Evolutionary conservation across 345 rosid genomes (phyloP), one percentile per base, ranked within the genome.

Genomic region (Sonneratia caseolaris): DNA sequence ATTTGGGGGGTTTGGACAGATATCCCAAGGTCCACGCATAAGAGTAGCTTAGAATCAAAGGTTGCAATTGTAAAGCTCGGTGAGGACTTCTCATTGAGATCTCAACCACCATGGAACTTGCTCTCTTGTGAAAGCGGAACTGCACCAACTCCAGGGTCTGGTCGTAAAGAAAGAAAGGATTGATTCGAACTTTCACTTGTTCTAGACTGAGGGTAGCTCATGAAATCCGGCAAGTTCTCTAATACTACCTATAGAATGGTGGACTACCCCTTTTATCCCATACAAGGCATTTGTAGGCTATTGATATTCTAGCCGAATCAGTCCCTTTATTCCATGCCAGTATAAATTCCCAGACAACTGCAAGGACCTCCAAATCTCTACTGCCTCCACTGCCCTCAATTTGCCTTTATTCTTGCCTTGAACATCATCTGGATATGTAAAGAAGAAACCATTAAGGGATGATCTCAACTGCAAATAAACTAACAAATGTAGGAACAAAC

Each of bases 11-110:
- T 18, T 18, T 53, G n/a, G 59, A 53, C 22, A 18, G 59, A 53
- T 19, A 53, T 53, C 59, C 18, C 5, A 18, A 4, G 22, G 21
- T 24, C 64, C 7, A 24, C 64, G 64, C 64, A 59, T 59, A n/a
- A 10, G 64, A 24, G 64, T 59, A 59, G 64, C 64, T 59, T 59
- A 59, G 36, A 59, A 59, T n/a, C 36, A 9, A 59, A 59, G 64
- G 64, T 24, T 59, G 36, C 64, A 1, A 1, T 27, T 27, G 32
- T 27, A 18, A 36, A 24, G 64, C 32, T 59, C 2, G 64, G 22
- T 59, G 12, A 22, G 64, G 35, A 59, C 64, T 22, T 24, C 35
- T 7, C 13, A 24, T 22, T 11, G 15, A 48, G 18, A 10, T 59
- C 64, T 22, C 32, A 59, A 24, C 64, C 3, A 12, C 13, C 35